Percentiles rank a stretch among this genome's conserved stretches.
Evolutionary conservation across 768 basidiomycete species (phyloP).

Genomic region (Termitomyces sp.): DNA sequence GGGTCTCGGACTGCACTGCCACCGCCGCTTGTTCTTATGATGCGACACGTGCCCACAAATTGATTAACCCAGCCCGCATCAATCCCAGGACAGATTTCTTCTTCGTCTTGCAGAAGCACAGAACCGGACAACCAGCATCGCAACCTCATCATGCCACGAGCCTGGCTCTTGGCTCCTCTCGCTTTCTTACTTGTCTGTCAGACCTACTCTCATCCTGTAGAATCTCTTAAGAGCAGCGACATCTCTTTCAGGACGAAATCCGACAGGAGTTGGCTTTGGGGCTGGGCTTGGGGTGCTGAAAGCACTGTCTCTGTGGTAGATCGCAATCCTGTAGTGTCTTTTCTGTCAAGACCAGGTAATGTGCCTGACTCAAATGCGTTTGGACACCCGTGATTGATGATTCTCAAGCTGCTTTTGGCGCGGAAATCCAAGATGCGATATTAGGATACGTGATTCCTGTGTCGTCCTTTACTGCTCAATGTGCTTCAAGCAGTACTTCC

Average conservation of each 20-base stretch:
- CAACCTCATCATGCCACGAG: slow-evolving; percentile 14
- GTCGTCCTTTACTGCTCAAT: slow-evolving; percentile 56
- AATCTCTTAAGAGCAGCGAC: slow-evolving; percentile 12
- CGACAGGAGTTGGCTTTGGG: slow-evolving; percentile 53
- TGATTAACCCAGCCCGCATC: neutral
- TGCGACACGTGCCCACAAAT: neutral
- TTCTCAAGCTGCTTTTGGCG: slow-evolving; percentile 62
- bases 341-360: slow-evolving; percentile 57
- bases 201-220: slow-evolving; percentile 22
- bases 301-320: slow-evolving; percentile 74
- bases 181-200: slow-evolving; percentile 9
- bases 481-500: slow-evolving; percentile 27
- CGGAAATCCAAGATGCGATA: slow-evolving; percentile 60
- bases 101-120: neutral
- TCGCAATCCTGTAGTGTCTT: slow-evolving; percentile 63
- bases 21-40: neutral
- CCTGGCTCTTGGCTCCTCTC: slow-evolving; percentile 23
- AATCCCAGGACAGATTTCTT: neutral
- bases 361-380: neutral
- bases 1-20: neutral
- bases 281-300: slow-evolving; percentile 65
- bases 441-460: slow-evolving; percentile 69
- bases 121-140: neutral
- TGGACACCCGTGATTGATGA: neutral
- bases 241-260: slow-evolving; percentile 34